Percentiles rank a stretch among this genome's conserved stretches.
phyloP scores from a whole-genome alignment of 371 early-diverging fungal genomes.

The Paramicrosporidium saccamoebae region DNA sequence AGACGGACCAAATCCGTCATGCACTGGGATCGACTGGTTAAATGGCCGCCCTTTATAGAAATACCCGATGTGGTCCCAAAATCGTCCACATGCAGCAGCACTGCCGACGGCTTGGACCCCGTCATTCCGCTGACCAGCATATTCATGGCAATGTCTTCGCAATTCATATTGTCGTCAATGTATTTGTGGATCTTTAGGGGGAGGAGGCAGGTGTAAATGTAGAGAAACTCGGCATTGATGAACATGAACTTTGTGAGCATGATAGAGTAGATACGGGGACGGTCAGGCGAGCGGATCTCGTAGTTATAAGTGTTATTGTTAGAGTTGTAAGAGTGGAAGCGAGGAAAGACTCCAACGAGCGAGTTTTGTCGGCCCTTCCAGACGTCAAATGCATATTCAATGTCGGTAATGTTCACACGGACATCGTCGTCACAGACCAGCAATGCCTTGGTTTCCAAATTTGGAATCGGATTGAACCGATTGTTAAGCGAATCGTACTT shows the following conservation, averaged over 20 bases:
- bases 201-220: constrained; percentile 9
- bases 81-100: no score
- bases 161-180: constrained; percentile 8
- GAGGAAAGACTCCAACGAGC: constrained; percentile 10
- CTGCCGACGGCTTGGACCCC: constrained; percentile 4
- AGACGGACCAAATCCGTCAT: no score
- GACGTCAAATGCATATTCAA: constrained; percentile 8
- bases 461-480: constrained; percentile 8
- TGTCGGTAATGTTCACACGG: constrained; percentile 5
- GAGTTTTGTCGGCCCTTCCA: constrained; percentile 5
- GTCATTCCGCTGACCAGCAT: constrained; percentile 9
- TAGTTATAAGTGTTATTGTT: constrained; percentile 4
- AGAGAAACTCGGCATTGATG: constrained; percentile 9
- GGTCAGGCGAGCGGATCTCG: constrained; percentile 2
- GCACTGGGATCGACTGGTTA: no score
- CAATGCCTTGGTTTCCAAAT: constrained; percentile 7
- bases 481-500: constrained; percentile 10
- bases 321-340: constrained; percentile 6
- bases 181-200: constrained; percentile 6
- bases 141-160: constrained; percentile 11
- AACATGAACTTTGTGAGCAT: constrained; percentile 13
- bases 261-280: constrained; percentile 6
- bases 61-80: no score
- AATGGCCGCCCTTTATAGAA: no score
- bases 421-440: constrained; percentile 11